Base-by-base conservation (phyloP, 202 grass and related monocot genomes). In the Schoenoplectus triqueter region DNA sequence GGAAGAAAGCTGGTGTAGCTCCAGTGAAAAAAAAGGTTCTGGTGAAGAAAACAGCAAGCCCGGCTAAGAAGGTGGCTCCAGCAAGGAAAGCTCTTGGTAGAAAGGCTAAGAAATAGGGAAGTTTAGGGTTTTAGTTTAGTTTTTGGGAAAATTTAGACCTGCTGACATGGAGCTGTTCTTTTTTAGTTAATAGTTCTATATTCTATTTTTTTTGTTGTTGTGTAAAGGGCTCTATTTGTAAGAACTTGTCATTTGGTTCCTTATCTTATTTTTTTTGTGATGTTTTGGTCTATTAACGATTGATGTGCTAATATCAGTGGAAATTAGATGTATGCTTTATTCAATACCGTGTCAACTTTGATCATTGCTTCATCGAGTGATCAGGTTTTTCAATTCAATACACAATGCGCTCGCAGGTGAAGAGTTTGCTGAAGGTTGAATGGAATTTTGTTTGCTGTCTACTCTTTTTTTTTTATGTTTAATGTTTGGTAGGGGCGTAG, bases 21-120 rank as follows among this genome's bases (percentile, higher is more conserved):
- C 80, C 86, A 0, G 61, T 84, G 71, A 4, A 66, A 67, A 87
- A 97, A 31, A 31, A 31, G 88, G 78, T 74, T 60, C 10, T 70
- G 57, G 14, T 78, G 76, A 9, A 91, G 80, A 84, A 66, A 44
- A 10, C 48, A 1, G 42, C 40, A 3, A n/a, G 4, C 9, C 50
- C 71, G 13, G 11, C 56, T 11, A 70, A 69, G 78, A 89, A 86
- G 48, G 39, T 63, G 17, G 19, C 48, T 22, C 45, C 70, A 67
- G 2, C 59, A 19, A 89, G 68, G 84, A 89, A 86, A 8, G 51
- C 62, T 64, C 66, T 78, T 7, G 17, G 77, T 14, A 86, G 78
- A 49, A 93, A 89, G 86, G 89, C 85, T 17, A 97, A 89, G 88
- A 97, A 97, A 80, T 97, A 93, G 88, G 17, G 39, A 66, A 42